phyloP scores from a whole-genome alignment of 1,139 yeast genomes.

The Nadsonia commutata region DNA sequence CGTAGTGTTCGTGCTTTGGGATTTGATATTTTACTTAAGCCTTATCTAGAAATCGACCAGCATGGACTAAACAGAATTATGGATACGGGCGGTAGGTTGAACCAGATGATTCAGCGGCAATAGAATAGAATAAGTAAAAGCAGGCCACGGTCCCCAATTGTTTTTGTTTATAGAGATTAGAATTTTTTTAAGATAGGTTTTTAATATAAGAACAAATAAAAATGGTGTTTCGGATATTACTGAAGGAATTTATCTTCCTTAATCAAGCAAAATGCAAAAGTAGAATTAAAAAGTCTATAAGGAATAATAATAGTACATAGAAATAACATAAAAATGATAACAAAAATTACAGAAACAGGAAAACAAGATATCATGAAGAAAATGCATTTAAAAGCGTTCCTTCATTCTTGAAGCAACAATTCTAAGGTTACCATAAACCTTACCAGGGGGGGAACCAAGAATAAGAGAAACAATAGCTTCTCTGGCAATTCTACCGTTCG shows the following conservation, averaged over 20 bases:
- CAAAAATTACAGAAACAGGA: not conserved
- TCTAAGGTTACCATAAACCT: constrained; percentile 92
- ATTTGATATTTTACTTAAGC: not conserved
- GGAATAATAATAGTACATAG: not conserved
- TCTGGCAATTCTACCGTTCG: constrained; percentile 94
- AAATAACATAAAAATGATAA: not conserved
- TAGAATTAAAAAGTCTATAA: not conserved
- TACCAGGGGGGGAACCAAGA: constrained; percentile 97
- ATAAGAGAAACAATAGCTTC: constrained; percentile 89
- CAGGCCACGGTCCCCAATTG: no score
- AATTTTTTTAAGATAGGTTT: no score
- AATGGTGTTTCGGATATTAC: no score
- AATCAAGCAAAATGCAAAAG: not conserved
- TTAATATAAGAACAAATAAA: no score
- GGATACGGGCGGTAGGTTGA: not conserved
- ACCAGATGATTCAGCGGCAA: not conserved
- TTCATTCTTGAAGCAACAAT: constrained; percentile 94
- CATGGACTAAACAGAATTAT: not conserved
- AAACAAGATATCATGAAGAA: not conserved
- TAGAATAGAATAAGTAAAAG: no score
- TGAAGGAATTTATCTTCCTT: no score
- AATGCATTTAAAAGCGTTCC: constrained; percentile 54
- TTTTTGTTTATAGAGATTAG: no score
- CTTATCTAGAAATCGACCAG: not conserved
- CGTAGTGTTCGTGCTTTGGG: not conserved